These are phyloP conservation scores for Camellia lanceoleosa DNA, from an alignment of 148 eudicot species.

Conservation along the genomic window DNA sequence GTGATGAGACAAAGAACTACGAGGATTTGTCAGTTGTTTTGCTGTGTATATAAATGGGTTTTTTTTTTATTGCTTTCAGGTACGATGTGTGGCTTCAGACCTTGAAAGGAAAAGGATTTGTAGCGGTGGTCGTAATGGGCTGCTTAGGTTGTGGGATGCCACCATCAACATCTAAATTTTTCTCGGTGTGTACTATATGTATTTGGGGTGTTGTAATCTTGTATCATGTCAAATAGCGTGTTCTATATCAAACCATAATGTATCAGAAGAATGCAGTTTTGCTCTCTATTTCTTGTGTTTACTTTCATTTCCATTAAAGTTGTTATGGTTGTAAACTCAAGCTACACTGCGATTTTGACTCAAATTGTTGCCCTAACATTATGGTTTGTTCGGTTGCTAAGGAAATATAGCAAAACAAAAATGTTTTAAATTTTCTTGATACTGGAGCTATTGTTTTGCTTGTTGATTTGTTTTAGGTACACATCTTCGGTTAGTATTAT, in stretches of 20 bases:
- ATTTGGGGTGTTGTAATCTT: slow-evolving; percentile 4
- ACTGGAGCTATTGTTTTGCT: background rate
- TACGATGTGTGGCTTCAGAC: slow-evolving; percentile 79
- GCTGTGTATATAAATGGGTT: background rate
- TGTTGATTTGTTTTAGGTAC: background rate
- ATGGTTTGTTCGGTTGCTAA: background rate
- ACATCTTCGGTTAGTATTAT: no score
- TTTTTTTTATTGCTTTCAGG: slow-evolving; percentile 29
- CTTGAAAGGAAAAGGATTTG: slow-evolving; percentile 97
- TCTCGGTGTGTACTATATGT: slow-evolving; percentile 11
- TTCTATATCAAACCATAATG: background rate
- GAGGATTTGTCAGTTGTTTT: background rate
- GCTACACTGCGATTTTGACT: background rate
- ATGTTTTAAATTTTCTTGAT: background rate
- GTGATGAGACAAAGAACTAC: background rate
- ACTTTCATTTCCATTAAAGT: background rate
- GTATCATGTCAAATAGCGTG: background rate
- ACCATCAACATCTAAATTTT: slow-evolving; percentile 72
- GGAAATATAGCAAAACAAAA: background rate
- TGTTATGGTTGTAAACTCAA: background rate
- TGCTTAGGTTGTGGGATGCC: slow-evolving; percentile 93
- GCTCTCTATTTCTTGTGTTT: background rate
- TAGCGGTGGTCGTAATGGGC: slow-evolving; percentile 90
- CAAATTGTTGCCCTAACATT: background rate
- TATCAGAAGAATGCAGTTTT: slow-evolving; percentile 2